Base-by-base conservation (phyloP, 306 rosid genomes). In the Dryas alaskensis region DNA sequence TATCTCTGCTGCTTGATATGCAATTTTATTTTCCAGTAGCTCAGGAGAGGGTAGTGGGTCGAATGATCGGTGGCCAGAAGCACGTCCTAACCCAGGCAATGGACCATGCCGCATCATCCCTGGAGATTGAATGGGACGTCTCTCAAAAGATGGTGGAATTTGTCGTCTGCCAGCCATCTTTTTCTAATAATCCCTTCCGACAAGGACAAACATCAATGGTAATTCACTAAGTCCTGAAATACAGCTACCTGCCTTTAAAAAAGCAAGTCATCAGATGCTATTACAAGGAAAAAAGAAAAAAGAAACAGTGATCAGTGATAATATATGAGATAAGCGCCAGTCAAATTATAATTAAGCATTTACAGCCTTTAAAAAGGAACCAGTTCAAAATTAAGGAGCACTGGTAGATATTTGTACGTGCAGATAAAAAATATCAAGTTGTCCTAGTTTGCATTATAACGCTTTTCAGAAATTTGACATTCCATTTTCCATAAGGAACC, bases 1-100 rank as follows among this genome's bases (percentile, higher is more conserved):
- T 39, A 94, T 88, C 78, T 94, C 96, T 42, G 82, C 87, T 50
- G 90, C 88, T 81, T 94, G 97, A 62, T 73, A 51, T 12, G 86
- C 89, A 81, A 92, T 74, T 82, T 82, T 84, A 83, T 85, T 79
- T 81, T 90, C 99, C 72, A 94, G 75, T 48, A 84, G 42, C 46
- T 85, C 86, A 48, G 81, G 85, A 58, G 66, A 77, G 54, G 86
- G 81, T 16, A 46, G 72, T 57, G 81, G 17, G 78, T 86, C 86
- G 4, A 79, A 19, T 51, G 77, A 3, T 16, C 59, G 85, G 63
- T 76, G 87, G 64, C 82, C 78, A n/a, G 78, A 37, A 17, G 70
- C 77, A 69, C 85, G 65, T 58, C 80, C 76, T 14, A 67, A 79
- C 55, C 84, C 87, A 70, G 89, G 86, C 62, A 70, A 73, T n/a